Evolutionary conservation across 2,329 filamentous ascomycete species (phyloP), one percentile per base, ranked within the genome.

Genomic region (Aspergillus novofumigatus): DNA sequence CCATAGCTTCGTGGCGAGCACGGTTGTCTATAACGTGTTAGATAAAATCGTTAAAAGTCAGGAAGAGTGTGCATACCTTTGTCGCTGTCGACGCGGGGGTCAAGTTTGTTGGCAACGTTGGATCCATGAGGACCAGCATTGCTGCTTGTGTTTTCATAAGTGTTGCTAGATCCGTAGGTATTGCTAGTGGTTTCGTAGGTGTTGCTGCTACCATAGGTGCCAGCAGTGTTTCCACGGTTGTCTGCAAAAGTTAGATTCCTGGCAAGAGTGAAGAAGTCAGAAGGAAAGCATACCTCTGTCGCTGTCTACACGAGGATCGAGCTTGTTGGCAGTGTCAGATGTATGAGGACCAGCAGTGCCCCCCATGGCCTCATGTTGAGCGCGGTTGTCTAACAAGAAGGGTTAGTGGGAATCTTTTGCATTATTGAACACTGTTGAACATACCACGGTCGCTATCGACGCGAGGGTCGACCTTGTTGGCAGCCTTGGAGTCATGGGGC

Each of bases 21-120:
- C n/a, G n/a, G n/a, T n/a, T n/a, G n/a, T n/a, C n/a, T n/a, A n/a
- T n/a, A n/a, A n/a, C n/a, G n/a, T n/a, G n/a, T n/a, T n/a, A n/a
- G n/a, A n/a, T n/a, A n/a, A n/a, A n/a, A n/a, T n/a, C n/a, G n/a
- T n/a, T n/a, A n/a, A n/a, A n/a, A n/a, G n/a, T n/a, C n/a, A n/a
- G n/a, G n/a, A n/a, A n/a, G n/a, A n/a, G n/a, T n/a, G n/a, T n/a
- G n/a, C n/a, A n/a, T n/a, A n/a, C n/a, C n/a, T n/a, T 2, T 29
- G 28, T 29, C 28, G 11, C 28, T 29, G 28, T 29, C 28, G 1
- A 29, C 28, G 2, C 28, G 28, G 4, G 28, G 28, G 29, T 32
- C 29, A 2, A 32, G 29, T 10, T 32, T 32, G 29, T 32, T 63
- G 50, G 54, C 55, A 25, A 73, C 4, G 50, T 77, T 76, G 26